These are phyloP conservation scores for Mycena venus DNA, from an alignment of 768 basidiomycete species.

Conservation along the genomic window DNA sequence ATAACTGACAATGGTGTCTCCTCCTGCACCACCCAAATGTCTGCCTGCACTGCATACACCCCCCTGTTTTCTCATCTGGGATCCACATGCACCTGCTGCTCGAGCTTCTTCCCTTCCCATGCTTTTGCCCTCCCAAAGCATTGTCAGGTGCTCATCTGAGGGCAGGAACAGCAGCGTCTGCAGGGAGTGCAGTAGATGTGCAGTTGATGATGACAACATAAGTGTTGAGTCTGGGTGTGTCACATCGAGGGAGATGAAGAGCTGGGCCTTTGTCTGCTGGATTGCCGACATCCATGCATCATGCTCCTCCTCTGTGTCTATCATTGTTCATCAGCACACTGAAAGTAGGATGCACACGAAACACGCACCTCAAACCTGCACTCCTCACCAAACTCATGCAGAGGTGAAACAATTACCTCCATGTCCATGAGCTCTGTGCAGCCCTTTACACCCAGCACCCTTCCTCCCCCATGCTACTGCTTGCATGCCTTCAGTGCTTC, in stretches of 20 bases:
- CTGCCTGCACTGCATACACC: conserved; percentile 87
- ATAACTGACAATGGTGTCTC: conserved; percentile 89
- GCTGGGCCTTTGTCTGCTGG: conserved; percentile 75
- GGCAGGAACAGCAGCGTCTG: conserved; percentile 81
- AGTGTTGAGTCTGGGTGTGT: conserved; percentile 86
- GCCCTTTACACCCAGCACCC: conserved; percentile 81
- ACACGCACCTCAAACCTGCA: conserved; percentile 74
- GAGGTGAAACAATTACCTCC: conserved; percentile 74
- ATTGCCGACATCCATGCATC: conserved; percentile 79
- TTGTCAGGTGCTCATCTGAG: conserved; percentile 58
- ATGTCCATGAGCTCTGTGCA: conserved; percentile 78
- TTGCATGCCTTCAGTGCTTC: conserved; percentile 41
- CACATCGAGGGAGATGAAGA: conserved; percentile 77
- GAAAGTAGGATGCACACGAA: not conserved
- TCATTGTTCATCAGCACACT: not conserved
- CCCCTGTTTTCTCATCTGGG: conserved; percentile 85
- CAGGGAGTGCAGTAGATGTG: conserved; percentile 79
- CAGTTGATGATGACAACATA: conserved; percentile 81
- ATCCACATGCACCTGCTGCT: conserved; percentile 83
- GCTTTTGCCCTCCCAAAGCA: conserved; percentile 32
- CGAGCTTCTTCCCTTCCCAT: conserved; percentile 38
- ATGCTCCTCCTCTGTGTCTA: conserved; percentile 68
- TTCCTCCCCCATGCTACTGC: conserved; percentile 61
- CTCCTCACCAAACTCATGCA: conserved; percentile 64
- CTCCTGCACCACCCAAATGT: conserved; percentile 84